Base-by-base conservation (phyloP, 139 green algal genomes). In the Picochlorum sp. region DNA sequence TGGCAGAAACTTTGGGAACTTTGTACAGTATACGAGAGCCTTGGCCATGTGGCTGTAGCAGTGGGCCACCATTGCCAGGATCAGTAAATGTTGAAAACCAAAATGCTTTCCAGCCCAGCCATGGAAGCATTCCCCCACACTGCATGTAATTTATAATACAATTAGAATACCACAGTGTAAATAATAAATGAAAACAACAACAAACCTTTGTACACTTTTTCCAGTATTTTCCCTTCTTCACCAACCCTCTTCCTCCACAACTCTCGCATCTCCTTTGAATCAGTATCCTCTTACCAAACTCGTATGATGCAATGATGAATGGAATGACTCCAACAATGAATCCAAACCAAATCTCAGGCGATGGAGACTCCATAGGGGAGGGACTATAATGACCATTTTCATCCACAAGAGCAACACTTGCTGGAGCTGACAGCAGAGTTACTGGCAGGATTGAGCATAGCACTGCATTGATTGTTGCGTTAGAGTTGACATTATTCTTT, bases 101-200 rank as follows among this genome's bases (percentile, higher is more conserved):
- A 66, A 94, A 94, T 47, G 79, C 63, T 37, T 74, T 74, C 86
- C 85, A 93, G 32, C 67, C 66, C 41, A 84, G 69, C 86, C 86
- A 94, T 0, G 86, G 86, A 59, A 94, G 88, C 67, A 94, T 87
- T 32, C 86, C 86, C 10, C 86, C 86, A 55, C 86, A 93, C 43
- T 86, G 50, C n/a, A n/a, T n/a, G n/a, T n/a, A n/a, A n/a, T n/a
- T 25, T 69, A 65, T 55, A 83, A 88, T 49, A 88, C 88, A 18
- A 67, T 37, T 31, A 47, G 33, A 3, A 41, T 59, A 7, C n/a
- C 29, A 28, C 47, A 9, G 12, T 16, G 10, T 24, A 58, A 45
- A 24, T 22, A 61, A 9, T 37, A 20, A 7, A 58, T 35, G 43
- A 24, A 7, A 16, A 58, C 9, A 59, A 22, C 33, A n/a, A n/a